Base-by-base conservation (phyloP, 108 stramenopile genomes). In the Bacterosira constricta region DNA sequence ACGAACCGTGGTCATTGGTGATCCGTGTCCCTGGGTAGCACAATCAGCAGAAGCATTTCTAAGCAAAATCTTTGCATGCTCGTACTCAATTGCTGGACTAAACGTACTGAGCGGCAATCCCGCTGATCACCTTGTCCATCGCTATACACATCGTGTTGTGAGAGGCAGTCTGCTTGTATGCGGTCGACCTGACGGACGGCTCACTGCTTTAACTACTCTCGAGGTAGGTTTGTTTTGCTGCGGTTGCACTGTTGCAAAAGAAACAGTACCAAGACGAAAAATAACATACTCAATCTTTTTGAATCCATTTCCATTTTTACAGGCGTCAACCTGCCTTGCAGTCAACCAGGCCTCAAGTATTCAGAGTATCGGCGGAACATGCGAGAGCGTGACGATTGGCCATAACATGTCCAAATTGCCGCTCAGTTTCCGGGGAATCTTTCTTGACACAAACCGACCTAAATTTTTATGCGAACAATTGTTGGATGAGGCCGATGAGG, bases 101-200 rank as follows among this genome's bases (percentile, higher is more conserved):
- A 86, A 85, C 41, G 90, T 95, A 3, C 63, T 90, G 26, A 74
- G 74, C 31, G 92, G 84, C 1, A 90, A 89, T 75, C 86, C 88
- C 25, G 34, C 72, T 15, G 94, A 95, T 63, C 90, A 95, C 55
- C 83, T 95, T 12, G 89, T 95, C 21, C 94, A 95, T 73, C 77
- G 89, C 8, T 81, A 87, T 45, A 88, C 87, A n/a, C 90, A 88
- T 51, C 58, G 86, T 41, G 90, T 95, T 15, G 88, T 83, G 4
- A 77, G 94, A 5, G 94, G 94, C 13, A 58, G 82, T 13, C 66
- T 95, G 27, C 66, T 91, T 0, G 83, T 91, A 9, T 90, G 88
- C 58, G 94, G 94, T 17, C 71, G 94, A 2, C 94, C 94, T n/a
- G 94, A 95, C 47, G 94, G 94, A 4, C 76, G 90, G 9, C 81